Percentiles rank a stretch among this genome's conserved stretches.
These are phyloP conservation scores for Selaginella moellendorffii DNA, from an alignment of 75 land plant genomes.

Conservation along the genomic window DNA sequence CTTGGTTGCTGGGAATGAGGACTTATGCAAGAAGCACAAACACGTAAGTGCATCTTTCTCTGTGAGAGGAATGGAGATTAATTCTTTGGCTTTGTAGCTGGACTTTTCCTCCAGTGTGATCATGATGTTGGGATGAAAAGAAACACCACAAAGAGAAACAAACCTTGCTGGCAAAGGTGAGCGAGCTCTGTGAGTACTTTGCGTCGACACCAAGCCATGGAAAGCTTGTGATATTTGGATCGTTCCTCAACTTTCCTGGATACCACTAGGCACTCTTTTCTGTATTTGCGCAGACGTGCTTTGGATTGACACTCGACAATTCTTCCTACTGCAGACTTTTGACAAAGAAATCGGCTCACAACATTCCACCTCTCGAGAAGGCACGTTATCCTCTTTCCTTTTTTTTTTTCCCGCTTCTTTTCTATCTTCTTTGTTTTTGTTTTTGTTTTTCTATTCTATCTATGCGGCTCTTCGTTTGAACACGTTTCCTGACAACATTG, in stretches of 20 bases:
- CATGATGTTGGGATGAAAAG: too few relatives aligned
- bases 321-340: conserved; percentile 49
- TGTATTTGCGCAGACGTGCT: background rate
- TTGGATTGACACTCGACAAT: background rate
- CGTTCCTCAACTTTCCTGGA: conserved; percentile 78
- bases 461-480: background rate
- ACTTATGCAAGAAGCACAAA: conserved; percentile 39
- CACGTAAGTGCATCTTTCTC: conserved; percentile 21
- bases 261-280: conserved; percentile 57
- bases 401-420: conserved; percentile 12
- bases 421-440: conserved; percentile 12
- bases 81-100: conserved; percentile 19
- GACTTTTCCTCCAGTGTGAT: too few relatives aligned
- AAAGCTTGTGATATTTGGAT: conserved; percentile 53
- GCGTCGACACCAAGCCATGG: conserved; percentile 44
- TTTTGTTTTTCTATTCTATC: too few relatives aligned
- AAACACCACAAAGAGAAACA: too few relatives aligned
- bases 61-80: background rate
- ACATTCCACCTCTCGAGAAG: conserved; percentile 60
- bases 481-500: conserved; percentile 3
- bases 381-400: conserved; percentile 22
- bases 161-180: conserved; percentile 64
- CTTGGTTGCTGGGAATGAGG: conserved; percentile 87
- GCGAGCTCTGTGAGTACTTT: conserved; percentile 43
- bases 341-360: conserved; percentile 51